Evolutionary conservation across 1,139 yeast genomes (phyloP).

Genomic region (Yarrowia galli): DNA sequence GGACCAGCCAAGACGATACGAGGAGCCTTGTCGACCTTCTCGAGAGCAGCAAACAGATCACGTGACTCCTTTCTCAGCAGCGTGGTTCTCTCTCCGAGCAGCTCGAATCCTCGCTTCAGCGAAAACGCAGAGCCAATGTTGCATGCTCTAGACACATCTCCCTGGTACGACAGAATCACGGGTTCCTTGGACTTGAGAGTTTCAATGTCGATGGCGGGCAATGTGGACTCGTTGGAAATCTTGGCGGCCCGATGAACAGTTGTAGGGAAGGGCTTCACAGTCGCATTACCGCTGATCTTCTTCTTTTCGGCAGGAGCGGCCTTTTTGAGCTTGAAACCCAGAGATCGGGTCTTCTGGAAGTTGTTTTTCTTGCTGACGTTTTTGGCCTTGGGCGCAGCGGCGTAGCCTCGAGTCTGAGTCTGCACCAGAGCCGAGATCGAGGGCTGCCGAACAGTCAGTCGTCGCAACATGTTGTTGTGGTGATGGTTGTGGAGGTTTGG

Average conservation of each 20-base stretch:
- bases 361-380: slow-evolving; percentile 6
- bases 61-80: slow-evolving; percentile 24
- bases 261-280: slow-evolving; percentile 6
- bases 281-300: slow-evolving; percentile 5
- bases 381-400: slow-evolving; percentile 3
- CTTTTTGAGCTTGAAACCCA: slow-evolving; percentile 38
- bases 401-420: slow-evolving; percentile 23
- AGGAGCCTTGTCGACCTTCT: background rate
- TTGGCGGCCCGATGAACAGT: slow-evolving; percentile 11
- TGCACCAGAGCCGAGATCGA: background rate
- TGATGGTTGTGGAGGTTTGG: too few species aligned
- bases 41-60: background rate
- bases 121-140: slow-evolving; percentile 1
- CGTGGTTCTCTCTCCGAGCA: slow-evolving; percentile 29
- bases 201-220: slow-evolving; percentile 5
- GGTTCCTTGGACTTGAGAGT: background rate
- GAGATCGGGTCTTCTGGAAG: slow-evolving; percentile 8
- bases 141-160: slow-evolving; percentile 6
- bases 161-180: slow-evolving; percentile 12
- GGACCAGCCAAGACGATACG: slow-evolving; percentile 8
- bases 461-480: slow-evolving; percentile 10
- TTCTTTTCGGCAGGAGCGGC: slow-evolving; percentile 24
- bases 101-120: slow-evolving; percentile 35
- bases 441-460: background rate
- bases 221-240: background rate